Conservation (phyloP, 1,139 yeast genomes). For the Protomyces arabidopsidicola region DNA sequence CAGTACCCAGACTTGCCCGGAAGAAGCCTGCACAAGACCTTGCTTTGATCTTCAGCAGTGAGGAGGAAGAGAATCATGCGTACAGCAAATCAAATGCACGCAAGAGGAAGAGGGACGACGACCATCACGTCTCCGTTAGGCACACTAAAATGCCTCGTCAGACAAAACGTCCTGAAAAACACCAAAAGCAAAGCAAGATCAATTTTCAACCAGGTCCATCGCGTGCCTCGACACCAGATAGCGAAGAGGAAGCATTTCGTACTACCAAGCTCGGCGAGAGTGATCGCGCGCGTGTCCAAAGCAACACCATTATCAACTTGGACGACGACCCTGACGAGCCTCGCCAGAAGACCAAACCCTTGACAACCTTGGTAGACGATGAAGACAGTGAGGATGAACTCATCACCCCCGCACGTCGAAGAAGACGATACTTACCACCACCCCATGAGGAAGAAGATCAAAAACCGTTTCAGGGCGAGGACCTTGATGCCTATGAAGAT, state of each 20-base stretch:
- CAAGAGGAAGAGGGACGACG: neutral
- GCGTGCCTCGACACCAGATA: neutral
- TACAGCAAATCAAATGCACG: neutral
- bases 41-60: neutral
- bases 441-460: neutral
- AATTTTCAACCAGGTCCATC: neutral
- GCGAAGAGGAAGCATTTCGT: constrained; percentile 23
- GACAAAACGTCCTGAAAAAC: neutral
- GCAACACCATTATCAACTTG: neutral
- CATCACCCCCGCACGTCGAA: constrained; percentile 9
- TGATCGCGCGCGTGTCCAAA: neutral
- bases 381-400: constrained; percentile 23
- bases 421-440: constrained; percentile 17
- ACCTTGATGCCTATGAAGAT: neutral
- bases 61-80: neutral
- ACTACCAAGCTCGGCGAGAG: constrained; percentile 1
- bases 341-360: neutral
- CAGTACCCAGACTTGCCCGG: too few relatives aligned
- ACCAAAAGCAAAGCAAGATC: constrained; percentile 5
- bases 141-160: neutral
- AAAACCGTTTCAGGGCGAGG: neutral
- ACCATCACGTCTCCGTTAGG: neutral
- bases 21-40: neutral
- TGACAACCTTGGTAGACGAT: neutral
- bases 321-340: neutral